Evolutionary conservation across 768 basidiomycete species (phyloP).

Genomic region (Mycena polygramma): DNA sequence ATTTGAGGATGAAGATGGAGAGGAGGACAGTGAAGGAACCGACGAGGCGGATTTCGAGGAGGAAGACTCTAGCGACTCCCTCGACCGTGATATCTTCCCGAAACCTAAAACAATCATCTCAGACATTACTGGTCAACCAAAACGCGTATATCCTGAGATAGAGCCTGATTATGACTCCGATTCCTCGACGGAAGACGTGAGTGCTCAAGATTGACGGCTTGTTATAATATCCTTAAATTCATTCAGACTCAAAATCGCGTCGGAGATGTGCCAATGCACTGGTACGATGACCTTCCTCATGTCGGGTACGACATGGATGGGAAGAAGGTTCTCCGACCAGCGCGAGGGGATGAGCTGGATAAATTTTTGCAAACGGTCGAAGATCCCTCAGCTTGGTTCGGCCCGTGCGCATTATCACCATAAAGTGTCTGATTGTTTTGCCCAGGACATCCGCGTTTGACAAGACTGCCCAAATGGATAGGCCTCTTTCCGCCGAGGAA

Average conservation of each 20-base stretch:
- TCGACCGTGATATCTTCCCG: conserved; percentile 67
- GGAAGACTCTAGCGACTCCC: conserved; percentile 55
- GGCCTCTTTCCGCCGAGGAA: conserved; percentile 89
- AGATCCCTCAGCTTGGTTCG: conserved; percentile 89
- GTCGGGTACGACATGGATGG: conserved; percentile 97
- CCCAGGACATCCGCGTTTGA: conserved; percentile 93
- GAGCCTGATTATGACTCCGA: conserved; percentile 93
- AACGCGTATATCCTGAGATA: conserved; percentile 88
- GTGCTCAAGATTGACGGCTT: conserved; percentile 44
- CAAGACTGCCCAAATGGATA: conserved; percentile 87
- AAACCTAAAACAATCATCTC: conserved; percentile 79
- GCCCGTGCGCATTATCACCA: conserved; percentile 29
- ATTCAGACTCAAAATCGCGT: conserved; percentile 91
- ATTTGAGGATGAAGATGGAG: conserved; percentile 52
- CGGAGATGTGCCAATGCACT: conserved; percentile 95
- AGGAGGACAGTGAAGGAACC: conserved; percentile 54
- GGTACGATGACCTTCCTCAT: conserved; percentile 99
- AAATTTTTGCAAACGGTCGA: conserved; percentile 96
- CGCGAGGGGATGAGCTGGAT: conserved; percentile 96
- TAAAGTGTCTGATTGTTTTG: conserved; percentile 8
- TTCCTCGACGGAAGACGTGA: conserved; percentile 91
- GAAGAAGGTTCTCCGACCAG: conserved; percentile 93
- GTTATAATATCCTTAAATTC: conserved; percentile 29
- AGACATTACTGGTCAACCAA: conserved; percentile 86
- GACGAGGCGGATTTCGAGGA: conserved; percentile 47